Evolutionary conservation across 805 yeast genomes (phyloP).

Genomic region (Pichia heedii): DNA sequence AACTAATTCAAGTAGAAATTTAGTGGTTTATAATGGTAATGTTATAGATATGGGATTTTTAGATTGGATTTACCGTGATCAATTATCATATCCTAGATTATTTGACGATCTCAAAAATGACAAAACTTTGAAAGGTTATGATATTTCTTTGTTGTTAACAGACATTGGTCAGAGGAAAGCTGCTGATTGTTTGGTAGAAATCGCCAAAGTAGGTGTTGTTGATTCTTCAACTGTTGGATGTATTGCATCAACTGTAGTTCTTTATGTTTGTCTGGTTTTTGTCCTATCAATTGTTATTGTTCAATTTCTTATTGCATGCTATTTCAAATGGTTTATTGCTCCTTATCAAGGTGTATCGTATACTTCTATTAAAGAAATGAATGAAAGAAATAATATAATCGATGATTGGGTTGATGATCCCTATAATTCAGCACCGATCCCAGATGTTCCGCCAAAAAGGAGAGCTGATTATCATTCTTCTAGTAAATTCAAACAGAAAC

Average conservation of each 20-base stretch:
- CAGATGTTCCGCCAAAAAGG: slow-evolving; percentile 40
- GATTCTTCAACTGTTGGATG: slow-evolving; percentile 92
- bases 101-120: slow-evolving; percentile 57
- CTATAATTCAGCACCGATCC: slow-evolving; percentile 40
- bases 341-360: slow-evolving; percentile 69
- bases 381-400: slow-evolving; percentile 52
- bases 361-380: slow-evolving; percentile 47
- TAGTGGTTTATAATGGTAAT: slow-evolving; percentile 83
- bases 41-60: slow-evolving; percentile 76
- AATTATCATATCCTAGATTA: slow-evolving; percentile 61
- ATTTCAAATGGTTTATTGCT: slow-evolving; percentile 78
- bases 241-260: slow-evolving; percentile 78
- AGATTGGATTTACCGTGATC: slow-evolving; percentile 63
- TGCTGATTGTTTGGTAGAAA: slow-evolving; percentile 79
- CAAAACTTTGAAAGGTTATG: slow-evolving; percentile 59
- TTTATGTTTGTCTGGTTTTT: slow-evolving; percentile 72
- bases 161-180: slow-evolving; percentile 57
- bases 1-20: slow-evolving; percentile 54
- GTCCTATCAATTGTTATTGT: slow-evolving; percentile 70
- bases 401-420: slow-evolving; percentile 82
- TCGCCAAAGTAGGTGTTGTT: slow-evolving; percentile 78
- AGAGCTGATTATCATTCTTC: slow-evolving; percentile 37
- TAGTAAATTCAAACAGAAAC: slow-evolving; percentile 26
- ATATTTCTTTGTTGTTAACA: slow-evolving; percentile 65
- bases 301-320: slow-evolving; percentile 80